These are phyloP conservation scores for Paraconiothyrium brasiliense DNA, from an alignment of 2,329 filamentous ascomycete species.

Conservation along the genomic window DNA sequence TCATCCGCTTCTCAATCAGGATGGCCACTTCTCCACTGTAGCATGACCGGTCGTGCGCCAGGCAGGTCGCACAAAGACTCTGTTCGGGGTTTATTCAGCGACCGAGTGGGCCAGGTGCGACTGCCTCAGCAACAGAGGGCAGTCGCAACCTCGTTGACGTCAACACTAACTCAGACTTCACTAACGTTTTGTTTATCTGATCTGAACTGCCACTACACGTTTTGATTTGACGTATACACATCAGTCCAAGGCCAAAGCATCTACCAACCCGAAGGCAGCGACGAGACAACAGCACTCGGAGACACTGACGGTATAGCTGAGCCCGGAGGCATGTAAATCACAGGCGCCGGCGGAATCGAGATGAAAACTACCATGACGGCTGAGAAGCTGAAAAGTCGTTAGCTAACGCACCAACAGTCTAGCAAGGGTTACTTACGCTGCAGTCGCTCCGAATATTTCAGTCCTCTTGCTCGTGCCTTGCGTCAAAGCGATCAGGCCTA, in stretches of 20 bases:
- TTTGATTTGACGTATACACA: not conserved
- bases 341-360: constrained; percentile 15
- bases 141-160: not conserved
- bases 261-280: not conserved
- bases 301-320: constrained; percentile 10
- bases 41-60: too few species aligned
- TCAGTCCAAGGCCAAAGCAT: not conserved
- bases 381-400: constrained; percentile 17
- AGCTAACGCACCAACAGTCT: not conserved
- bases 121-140: not conserved
- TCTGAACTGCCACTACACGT: not conserved
- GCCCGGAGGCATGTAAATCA: constrained; percentile 12
- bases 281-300: constrained; percentile 3
- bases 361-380: constrained; percentile 26
- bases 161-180: not conserved
- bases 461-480: constrained; percentile 16
- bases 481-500: constrained; percentile 19
- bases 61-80: too few species aligned
- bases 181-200: not conserved
- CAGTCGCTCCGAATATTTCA: constrained; percentile 23
- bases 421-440: constrained; percentile 17
- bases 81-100: not conserved
- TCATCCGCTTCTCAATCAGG: too few species aligned
- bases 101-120: not conserved
- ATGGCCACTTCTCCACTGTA: too few species aligned